Evolutionary conservation across 768 basidiomycete species (phyloP), one percentile per base, ranked within the genome.

Genomic region (Naganishia kalamii): DNA sequence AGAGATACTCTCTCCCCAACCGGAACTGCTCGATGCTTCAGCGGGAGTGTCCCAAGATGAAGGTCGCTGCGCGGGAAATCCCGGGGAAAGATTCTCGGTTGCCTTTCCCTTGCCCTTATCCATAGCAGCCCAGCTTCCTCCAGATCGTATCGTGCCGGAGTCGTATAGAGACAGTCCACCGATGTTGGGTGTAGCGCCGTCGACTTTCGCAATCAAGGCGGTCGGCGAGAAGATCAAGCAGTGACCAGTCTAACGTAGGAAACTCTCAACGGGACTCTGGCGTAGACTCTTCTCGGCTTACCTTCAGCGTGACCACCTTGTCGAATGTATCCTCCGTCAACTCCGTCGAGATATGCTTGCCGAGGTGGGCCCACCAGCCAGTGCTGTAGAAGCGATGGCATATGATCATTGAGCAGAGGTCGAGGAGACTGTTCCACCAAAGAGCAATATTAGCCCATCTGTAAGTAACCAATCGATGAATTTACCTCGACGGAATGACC

Each of bases 311-410:
- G 19, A 66, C 65, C 13, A 66, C 60, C 47, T 60, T 48, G 25
- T 66, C 60, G 25, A 66, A 66, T 4, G 65, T 60, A 11, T 66
- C 65, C 15, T 46, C 59, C 15, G 48, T 49, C 37, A 66, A 40
- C 3, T 66, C 59, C n/a, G 59, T 66, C 32, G 46, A 47, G 12
- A 66, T 40, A 23, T 66, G 65, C 40, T 48, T 52, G 0, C 33
- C 65, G 4, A 66, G 59, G 29, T 66, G 65, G 0, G 21, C 23
- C 35, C 59, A 66, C 60, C 65, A 66, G 1, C 65, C 60, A 27
- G 47, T 60, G 41, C 65, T 66, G 65, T 60, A 66, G 40, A 66
- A 66, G 1, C 65, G 46, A 35, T 66, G 65, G 25, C 65, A 66
- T 8, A 66, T 60, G 23, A 66, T 66, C 27, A 66, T 50, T 1